phyloP scores from a whole-genome alignment of 2,329 filamentous ascomycete genomes.

The Aspergillus luchuensis region DNA sequence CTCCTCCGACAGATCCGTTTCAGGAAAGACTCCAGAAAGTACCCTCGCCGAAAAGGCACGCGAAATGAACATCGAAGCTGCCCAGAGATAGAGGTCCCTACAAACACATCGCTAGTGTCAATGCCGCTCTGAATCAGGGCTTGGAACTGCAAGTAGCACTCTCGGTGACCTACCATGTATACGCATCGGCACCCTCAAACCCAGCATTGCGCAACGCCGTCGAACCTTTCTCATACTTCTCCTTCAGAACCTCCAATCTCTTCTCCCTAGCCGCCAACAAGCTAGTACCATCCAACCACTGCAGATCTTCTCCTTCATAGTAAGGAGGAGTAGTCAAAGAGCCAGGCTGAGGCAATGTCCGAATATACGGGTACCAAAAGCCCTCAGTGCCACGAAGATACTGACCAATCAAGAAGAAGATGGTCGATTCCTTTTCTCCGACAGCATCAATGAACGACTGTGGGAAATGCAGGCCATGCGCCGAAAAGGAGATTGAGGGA shows the following conservation, averaged over 20 bases:
- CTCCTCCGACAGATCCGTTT: conserved; percentile 50
- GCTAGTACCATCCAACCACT: conserved; percentile 47
- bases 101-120: neutral
- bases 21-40: conserved; percentile 38
- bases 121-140: neutral
- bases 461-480: conserved; percentile 50
- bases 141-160: neutral
- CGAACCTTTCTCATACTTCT: conserved; percentile 40
- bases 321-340: conserved; percentile 64
- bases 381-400: conserved; percentile 61
- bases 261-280: conserved; percentile 38
- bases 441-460: conserved; percentile 52
- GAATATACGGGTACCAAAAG: conserved; percentile 70
- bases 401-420: conserved; percentile 71
- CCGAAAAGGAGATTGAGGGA: conserved; percentile 25
- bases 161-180: conserved; percentile 40
- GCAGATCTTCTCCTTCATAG: conserved; percentile 63
- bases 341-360: conserved; percentile 64
- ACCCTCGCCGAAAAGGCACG: conserved; percentile 49
- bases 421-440: conserved; percentile 62
- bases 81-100: conserved; percentile 51
- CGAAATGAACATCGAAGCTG: conserved; percentile 47
- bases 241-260: conserved; percentile 38
- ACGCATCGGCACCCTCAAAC: conserved; percentile 34
- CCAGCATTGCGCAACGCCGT: conserved; percentile 33